These are phyloP conservation scores for Pythium volutum DNA, from an alignment of 352 stramenopile species.

Conservation along the genomic window DNA sequence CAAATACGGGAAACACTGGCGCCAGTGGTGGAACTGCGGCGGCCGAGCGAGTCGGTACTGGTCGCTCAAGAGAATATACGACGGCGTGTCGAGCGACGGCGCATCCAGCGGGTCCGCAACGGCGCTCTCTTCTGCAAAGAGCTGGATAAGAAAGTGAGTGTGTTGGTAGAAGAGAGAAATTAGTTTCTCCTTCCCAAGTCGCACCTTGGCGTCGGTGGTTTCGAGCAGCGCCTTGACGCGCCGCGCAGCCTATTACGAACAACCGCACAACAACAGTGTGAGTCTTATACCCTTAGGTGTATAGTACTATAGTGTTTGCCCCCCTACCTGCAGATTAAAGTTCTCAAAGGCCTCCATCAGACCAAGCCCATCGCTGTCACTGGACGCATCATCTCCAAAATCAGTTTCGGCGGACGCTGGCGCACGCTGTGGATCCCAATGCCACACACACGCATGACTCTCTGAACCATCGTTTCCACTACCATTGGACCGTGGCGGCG, in stretches of 20 bases:
- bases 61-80: constrained; percentile 52
- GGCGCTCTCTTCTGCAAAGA: constrained; percentile 1
- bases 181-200: not conserved
- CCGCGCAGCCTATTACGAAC: constrained; percentile 34
- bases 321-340: constrained; percentile 44
- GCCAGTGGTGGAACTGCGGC: constrained; percentile 45
- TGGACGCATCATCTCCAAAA: not conserved
- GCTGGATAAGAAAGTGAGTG: too few species aligned
- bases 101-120: not conserved
- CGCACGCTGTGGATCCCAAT: not conserved
- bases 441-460: not conserved
- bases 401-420: not conserved
- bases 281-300: not conserved
- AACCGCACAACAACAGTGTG: not conserved
- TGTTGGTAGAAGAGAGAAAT: not conserved
- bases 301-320: not conserved
- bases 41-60: constrained; percentile 38
- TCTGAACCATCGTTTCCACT: not conserved
- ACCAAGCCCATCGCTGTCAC: constrained; percentile 1
- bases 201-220: constrained; percentile 32
- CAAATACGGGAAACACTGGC: constrained; percentile 45
- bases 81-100: constrained; percentile 18
- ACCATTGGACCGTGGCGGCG: not conserved
- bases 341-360: constrained; percentile 50
- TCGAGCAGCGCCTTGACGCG: constrained; percentile 36